phyloP scores from a whole-genome alignment of 2,329 filamentous ascomycete species.

The Fusarium napiforme region DNA sequence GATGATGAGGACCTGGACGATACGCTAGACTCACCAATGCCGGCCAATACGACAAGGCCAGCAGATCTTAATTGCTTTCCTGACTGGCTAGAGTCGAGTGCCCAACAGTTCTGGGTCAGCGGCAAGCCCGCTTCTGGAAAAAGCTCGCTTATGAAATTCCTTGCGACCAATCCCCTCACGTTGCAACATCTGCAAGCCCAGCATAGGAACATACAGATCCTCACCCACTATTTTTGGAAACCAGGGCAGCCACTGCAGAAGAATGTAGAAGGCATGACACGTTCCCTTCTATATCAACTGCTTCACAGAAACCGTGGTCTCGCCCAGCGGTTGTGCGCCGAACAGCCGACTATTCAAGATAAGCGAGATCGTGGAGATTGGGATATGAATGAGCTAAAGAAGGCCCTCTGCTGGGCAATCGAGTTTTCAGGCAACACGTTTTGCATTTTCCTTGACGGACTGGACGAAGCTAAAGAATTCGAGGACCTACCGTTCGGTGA shows the following conservation, averaged over 20 bases:
- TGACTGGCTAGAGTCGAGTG: neutral
- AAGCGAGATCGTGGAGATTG: too few relatives aligned
- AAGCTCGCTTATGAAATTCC: neutral
- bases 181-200: accelerated
- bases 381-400: too few relatives aligned
- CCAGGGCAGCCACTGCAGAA: neutral
- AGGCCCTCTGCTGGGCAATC: too few relatives aligned
- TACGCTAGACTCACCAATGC: too few relatives aligned
- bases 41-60: accelerated
- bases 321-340: too few relatives aligned
- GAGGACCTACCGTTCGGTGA: too few relatives aligned
- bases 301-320: too few relatives aligned
- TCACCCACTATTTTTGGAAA: neutral
- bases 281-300: accelerated
- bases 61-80: accelerated
- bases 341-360: too few relatives aligned
- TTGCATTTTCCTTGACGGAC: too few relatives aligned
- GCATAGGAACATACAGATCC: accelerated
- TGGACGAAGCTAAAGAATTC: too few relatives aligned
- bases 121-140: neutral
- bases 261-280: accelerated
- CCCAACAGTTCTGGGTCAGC: accelerated
- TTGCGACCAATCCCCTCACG: accelerated
- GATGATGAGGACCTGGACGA: too few relatives aligned
- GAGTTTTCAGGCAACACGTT: too few relatives aligned